phyloP scores from a whole-genome alignment of 2,329 filamentous ascomycete species.

The Scedosporium minutisporum region DNA sequence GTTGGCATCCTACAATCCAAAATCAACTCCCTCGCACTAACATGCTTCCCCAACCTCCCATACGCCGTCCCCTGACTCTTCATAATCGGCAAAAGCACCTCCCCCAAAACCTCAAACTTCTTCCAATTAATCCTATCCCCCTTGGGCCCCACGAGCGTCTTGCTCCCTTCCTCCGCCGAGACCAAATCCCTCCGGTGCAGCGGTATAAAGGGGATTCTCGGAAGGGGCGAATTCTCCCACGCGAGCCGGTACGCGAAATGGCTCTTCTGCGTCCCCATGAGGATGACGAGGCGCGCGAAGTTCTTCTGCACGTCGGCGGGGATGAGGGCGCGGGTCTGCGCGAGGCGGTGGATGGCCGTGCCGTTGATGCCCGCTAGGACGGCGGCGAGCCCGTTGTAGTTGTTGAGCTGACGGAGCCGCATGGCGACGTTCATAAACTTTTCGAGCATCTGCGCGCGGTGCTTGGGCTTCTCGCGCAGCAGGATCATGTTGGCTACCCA shows the following conservation, averaged over 20 bases:
- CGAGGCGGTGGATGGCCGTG: constrained; percentile 73
- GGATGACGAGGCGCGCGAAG: constrained; percentile 76
- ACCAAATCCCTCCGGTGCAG: constrained; percentile 83
- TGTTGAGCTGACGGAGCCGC: constrained; percentile 83
- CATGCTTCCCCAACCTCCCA: constrained; percentile 57
- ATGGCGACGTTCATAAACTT: constrained; percentile 90
- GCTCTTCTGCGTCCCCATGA: constrained; percentile 89
- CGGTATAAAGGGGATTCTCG: constrained; percentile 88
- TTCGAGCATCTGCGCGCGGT: constrained; percentile 80
- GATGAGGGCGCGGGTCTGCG: constrained; percentile 69
- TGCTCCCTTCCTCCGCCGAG: constrained; percentile 84
- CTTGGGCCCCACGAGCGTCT: constrained; percentile 69
- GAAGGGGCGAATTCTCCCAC: constrained; percentile 88
- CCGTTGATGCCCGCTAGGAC: constrained; percentile 88
- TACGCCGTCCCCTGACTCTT: constrained; percentile 83
- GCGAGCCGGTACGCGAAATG: constrained; percentile 93
- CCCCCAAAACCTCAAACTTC: constrained; percentile 94
- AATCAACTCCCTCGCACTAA: constrained; percentile 63
- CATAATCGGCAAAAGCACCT: constrained; percentile 84
- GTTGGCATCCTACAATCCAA: constrained; percentile 72
- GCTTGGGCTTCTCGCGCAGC: constrained; percentile 89
- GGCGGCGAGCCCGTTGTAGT: constrained; percentile 94
- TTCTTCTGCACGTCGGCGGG: constrained; percentile 64
- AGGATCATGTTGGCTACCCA: constrained; percentile 80
- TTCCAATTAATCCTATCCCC: constrained; percentile 82